Evolutionary conservation across 139 green algal species (phyloP), one percentile per base, ranked within the genome.

Genomic region (Chlorella sorokiniana): DNA sequence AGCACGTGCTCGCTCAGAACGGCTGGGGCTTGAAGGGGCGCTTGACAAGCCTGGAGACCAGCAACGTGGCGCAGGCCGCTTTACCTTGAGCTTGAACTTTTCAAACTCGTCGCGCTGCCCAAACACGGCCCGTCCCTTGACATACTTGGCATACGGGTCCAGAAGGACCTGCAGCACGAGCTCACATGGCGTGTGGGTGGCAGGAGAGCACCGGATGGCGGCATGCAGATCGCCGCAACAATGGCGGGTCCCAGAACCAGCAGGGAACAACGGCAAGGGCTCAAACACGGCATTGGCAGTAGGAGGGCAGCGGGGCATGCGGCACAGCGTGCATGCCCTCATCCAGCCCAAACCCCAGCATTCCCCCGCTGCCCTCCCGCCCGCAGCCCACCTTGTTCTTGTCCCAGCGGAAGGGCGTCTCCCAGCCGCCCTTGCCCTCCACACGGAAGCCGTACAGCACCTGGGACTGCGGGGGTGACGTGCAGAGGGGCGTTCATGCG

Each of bases 141-240:
- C 89, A 41, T 94, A 84, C 22, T 90, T 92, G 22, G 95, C 95
- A 68, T 96, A 96, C 0, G 95, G 95, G 83, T 98, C 95, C 35
- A 98, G 80, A 73, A 98, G 84, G 38, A 96, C 65, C 31, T 78
- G 84, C 0, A 37, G 6, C 4, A 5, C 42, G 25, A 18, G 42
- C 27, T 23, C 33, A 27, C 59, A 65, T 37, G 59, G 18, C 2
- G 23, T n/a, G n/a, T n/a, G n/a, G n/a, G n/a, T n/a, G n/a, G n/a
- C n/a, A n/a, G n/a, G n/a, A n/a, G n/a, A n/a, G n/a, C n/a, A n/a
- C n/a, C n/a, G n/a, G n/a, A n/a, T n/a, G n/a, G n/a, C n/a, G n/a
- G n/a, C n/a, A n/a, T n/a, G n/a, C n/a, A n/a, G n/a, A n/a, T n/a
- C n/a, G n/a, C n/a, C n/a, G n/a, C n/a, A n/a, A n/a, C n/a, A n/a